Conservation (phyloP, 345 rosid species). For the Syzygium aqueum region DNA sequence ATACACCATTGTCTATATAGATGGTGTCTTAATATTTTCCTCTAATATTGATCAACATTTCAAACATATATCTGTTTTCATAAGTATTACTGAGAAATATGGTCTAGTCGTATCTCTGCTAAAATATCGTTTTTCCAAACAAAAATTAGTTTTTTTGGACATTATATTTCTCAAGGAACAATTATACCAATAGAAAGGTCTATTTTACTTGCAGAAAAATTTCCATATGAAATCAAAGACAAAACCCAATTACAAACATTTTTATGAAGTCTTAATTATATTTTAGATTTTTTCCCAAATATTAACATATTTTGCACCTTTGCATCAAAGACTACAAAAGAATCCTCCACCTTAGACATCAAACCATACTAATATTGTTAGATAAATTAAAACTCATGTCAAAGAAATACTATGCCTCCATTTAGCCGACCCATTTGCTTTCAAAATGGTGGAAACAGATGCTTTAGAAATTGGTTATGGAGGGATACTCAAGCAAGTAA, state of each 20-base stretch:
- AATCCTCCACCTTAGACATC: background rate
- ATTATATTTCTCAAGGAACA: background rate
- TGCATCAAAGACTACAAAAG: background rate
- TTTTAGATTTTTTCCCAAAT: background rate
- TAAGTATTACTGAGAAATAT: no score
- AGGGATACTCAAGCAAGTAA: no score
- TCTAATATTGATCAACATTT: no score
- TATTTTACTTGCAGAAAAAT: background rate
- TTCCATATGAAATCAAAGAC: background rate
- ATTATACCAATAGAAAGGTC: background rate
- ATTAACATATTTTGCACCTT: background rate
- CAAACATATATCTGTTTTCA: no score
- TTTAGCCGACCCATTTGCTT: background rate
- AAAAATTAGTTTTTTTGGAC: background rate
- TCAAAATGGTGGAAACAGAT: background rate
- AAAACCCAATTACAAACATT: background rate
- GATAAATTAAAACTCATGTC: background rate
- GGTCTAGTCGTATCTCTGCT: no score
- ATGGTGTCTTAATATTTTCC: no score
- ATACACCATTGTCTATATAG: no score
- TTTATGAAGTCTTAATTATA: background rate
- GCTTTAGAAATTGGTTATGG: background rate
- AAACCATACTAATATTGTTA: background rate
- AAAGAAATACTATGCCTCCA: background rate
- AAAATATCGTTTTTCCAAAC: background rate